Evolutionary conservation across 441 rosid species (phyloP), one percentile per base, ranked within the genome.

Genomic region (Metrosideros polymorpha): DNA sequence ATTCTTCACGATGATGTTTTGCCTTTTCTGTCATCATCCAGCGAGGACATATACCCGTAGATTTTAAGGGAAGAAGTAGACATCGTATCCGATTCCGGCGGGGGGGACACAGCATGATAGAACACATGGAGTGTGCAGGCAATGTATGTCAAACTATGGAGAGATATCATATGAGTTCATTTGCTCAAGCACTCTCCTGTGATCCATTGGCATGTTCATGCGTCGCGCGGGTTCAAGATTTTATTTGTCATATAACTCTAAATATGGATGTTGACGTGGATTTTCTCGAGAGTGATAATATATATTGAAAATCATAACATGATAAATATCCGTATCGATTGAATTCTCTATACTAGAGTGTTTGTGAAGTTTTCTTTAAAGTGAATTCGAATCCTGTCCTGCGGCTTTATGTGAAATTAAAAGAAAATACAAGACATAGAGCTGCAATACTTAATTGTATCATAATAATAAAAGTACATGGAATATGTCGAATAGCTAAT

Each of bases 251-350:
- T 2, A 10, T 22, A 39, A 35, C 45, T 39, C 27, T 22, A 66
- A 39, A 71, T 39, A 22, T 71, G 47, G 47, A 39, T 39, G 10
- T 61, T 24, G 5, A 2, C 15, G 14, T 71, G 2, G 10, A 39
- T 35, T 71, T 71, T 71, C 9, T 39, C n/a, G 3, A 6, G 47
- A 35, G 47, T 19, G 2, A 35, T 35, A 35, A 66, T 24, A 22
- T 32, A 9, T 0, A n/a, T n/a, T n/a, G 32, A 0, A 32, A 3
- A 30, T 18, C 0, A 25, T 32, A 63, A 61, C 3, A 32, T 6
- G 42, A 19, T 18, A 2, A 2, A 32, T 63, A 63, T 18, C 3
- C 4, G 0, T 17, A 18, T 32, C 3, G 8, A 32, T 32, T 3
- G 0, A 35, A 63, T 32, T 30, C 9, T 63, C 3, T 9, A 2